These are phyloP conservation scores for Hypoxylon sp. DNA, from an alignment of 2,329 filamentous ascomycete species.

Conservation along the genomic window DNA sequence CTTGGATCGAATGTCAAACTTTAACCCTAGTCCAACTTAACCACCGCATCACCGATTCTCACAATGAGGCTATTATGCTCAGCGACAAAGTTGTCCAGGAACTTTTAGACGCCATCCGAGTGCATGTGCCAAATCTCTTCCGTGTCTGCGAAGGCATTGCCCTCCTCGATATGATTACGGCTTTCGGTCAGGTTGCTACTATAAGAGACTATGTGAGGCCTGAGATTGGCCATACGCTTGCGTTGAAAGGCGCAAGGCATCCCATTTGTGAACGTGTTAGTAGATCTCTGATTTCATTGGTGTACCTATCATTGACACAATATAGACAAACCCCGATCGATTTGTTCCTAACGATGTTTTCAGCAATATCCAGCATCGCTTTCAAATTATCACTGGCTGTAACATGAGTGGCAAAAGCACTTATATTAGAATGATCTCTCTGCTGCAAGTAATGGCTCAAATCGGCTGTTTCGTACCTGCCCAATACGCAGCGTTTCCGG, in stretches of 20 bases:
- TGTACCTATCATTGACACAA: constrained; percentile 19
- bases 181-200: constrained; percentile 82
- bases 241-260: constrained; percentile 81
- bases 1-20: constrained; percentile 89
- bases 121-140: constrained; percentile 81
- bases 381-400: constrained; percentile 94
- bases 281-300: background rate
- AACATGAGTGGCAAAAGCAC: constrained; percentile 99
- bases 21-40: constrained; percentile 86
- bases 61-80: constrained; percentile 86
- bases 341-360: constrained; percentile 95
- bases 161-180: constrained; percentile 86
- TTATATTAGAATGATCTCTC: constrained; percentile 87
- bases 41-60: constrained; percentile 81
- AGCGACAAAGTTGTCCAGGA: constrained; percentile 83
- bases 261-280: constrained; percentile 80
- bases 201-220: constrained; percentile 74
- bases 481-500: constrained; percentile 83
- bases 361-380: constrained; percentile 82
- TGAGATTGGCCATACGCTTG: constrained; percentile 76
- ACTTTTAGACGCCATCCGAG: constrained; percentile 80
- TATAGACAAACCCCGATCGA: constrained; percentile 71
- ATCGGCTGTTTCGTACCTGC: constrained; percentile 93
- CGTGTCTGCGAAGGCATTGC: constrained; percentile 88
- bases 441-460: constrained; percentile 94